Conservation (phyloP, 2,329 filamentous ascomycete genomes). For the Hymenotorrendiella dingleyae region DNA sequence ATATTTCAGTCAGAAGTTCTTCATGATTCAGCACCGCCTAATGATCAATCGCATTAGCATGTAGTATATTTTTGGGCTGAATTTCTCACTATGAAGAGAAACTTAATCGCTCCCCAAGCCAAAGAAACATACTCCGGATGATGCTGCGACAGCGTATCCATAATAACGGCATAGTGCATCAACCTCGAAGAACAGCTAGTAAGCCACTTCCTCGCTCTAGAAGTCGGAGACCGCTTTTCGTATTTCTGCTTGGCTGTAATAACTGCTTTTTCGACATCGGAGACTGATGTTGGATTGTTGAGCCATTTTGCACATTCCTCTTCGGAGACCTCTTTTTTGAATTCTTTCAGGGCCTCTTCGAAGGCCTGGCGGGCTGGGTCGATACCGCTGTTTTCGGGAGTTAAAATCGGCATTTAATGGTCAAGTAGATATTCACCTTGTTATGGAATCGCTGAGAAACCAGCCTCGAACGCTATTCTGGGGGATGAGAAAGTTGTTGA, state of each 20-base stretch:
- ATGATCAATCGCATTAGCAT: not conserved
- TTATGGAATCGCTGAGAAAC: too few relatives aligned
- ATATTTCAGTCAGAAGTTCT: conserved; percentile 10
- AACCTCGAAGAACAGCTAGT: not conserved
- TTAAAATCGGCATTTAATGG: too few relatives aligned
- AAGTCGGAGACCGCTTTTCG: conserved; percentile 22
- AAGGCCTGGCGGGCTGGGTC: too few relatives aligned
- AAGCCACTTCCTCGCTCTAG: conserved; percentile 2
- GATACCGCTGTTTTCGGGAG: too few relatives aligned
- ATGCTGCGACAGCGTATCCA: conserved; percentile 7
- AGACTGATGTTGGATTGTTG: too few relatives aligned
- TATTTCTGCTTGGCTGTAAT: conserved; percentile 2
- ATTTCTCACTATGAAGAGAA: not conserved
- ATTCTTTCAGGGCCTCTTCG: too few relatives aligned
- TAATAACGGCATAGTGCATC: conserved; percentile 1
- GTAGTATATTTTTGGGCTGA: not conserved
- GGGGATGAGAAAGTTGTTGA: too few relatives aligned
- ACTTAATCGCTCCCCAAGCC: conserved; percentile 4
- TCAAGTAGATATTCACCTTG: too few relatives aligned
- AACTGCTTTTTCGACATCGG: not conserved
- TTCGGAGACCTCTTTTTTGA: too few relatives aligned
- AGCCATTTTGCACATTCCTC: too few relatives aligned
- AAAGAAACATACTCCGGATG: conserved; percentile 10
- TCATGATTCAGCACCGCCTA: conserved; percentile 16
- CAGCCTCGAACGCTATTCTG: too few relatives aligned